Base-by-base conservation (phyloP, 2,329 filamentous ascomycete species). In the Talaromyces sp. region DNA sequence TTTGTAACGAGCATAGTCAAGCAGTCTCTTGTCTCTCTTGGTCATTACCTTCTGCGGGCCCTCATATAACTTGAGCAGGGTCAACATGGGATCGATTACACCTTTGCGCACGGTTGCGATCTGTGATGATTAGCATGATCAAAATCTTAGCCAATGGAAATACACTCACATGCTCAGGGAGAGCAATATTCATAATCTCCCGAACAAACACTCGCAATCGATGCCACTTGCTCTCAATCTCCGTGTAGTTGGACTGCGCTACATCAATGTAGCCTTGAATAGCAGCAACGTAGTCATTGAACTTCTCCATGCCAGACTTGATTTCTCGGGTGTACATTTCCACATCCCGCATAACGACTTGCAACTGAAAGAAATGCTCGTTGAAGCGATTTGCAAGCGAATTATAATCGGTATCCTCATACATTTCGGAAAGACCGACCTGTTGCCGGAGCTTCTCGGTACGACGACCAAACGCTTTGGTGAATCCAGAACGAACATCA, bases 171-270 rank as follows among this genome's bases (percentile, higher is more conserved):
- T 97, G 93, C 70, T 94, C 91, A 67, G 93, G 90, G 25, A 98
- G 83, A 4, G 91, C 91, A 69, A 93, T 87, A 67, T 89, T 90
- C 72, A 93, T 89, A 69, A 98, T 88, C 72, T 97, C 93, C 69
- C 91, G 87, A 79, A 96, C 91, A 38, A 90, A 91, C 73, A 93
- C 88, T 70, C 93, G 94, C 78, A 97, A 95, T 68, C 90, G 91
- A 59, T 93, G 91, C 92, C 94, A 98, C 76, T 96, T 96, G 82
- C 91, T 93, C 78, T 97, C 93, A 47, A 96, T 82, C 76, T 98
- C 93, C 0, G 92, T 89, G 75, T 92, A 88, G 66, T 85, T 88
- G 59, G 90, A 91, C 13, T 89, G 89, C 1, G 81, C 80, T 22
- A 86, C 82, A 65, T 88, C 88, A 79, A 96, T 91, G 69, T 93